Base-by-base conservation (phyloP, 2,329 filamentous ascomycete genomes). In the Hirsutella thompsonii region DNA sequence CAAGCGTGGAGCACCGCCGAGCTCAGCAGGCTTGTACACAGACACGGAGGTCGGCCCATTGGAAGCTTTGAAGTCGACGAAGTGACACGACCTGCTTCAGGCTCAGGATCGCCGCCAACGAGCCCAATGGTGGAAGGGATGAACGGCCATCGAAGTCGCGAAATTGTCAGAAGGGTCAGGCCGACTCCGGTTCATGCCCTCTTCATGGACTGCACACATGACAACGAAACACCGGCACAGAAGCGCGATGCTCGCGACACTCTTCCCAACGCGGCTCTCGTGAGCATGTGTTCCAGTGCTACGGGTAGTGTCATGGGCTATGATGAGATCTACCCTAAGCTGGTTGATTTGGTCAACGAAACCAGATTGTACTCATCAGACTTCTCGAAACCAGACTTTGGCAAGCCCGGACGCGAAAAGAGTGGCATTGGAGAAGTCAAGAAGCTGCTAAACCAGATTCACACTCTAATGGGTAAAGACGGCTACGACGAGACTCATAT, bases 171-270 rank as follows among this genome's bases (percentile, higher is more conserved):
- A 48, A 81, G 74, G 46, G 89, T 98, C 60, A 85, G 86, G 49
- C 81, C 83, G n/a, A 84, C 79, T 3, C 86, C 89, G 4, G 83
- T 96, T 0, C 89, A 94, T 49, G 92, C 90, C 1, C 68, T 98
- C 1, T 95, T 98, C 62, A 96, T 96, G 88, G 93, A 98, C 58
- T 98, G 93, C 61, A 98, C 93, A 0, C 92, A 98, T 59, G 92
- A 98, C 64, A 98, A 98, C 52, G 90, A 98, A 63, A 83, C 87
- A 2, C 92, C 92, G 1, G 86, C 90, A 1, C 90, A 98, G 61
- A 95, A 95, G 62, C 76, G 93, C 33, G 89, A 95, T 58, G 89
- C 89, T 39, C 78, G 88, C 44, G 93, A 98, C 57, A 96, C 92
- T 0, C 70, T 98, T 9, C 85, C 93, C 8, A 96, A 93, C 54